Evolutionary conservation across 2,329 filamentous ascomycete species (phyloP).

Genomic region (Fonsecaea monophora): DNA sequence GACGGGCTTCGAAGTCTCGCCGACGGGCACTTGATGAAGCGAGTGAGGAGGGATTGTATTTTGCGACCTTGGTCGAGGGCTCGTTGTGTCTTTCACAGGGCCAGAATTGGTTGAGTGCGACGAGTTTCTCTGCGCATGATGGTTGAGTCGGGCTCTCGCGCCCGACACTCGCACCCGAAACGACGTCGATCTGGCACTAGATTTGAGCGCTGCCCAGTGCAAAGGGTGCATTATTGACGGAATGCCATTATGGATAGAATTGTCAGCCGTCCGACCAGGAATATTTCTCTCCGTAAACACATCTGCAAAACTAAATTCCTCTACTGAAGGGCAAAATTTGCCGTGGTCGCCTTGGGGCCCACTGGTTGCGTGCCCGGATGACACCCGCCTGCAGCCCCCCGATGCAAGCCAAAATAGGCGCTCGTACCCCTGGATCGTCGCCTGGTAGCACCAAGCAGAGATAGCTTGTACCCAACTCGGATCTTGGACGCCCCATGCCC

Average conservation of each 20-base stretch:
- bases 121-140: slow-evolving; percentile 25
- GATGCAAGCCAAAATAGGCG: not conserved
- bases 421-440: not conserved
- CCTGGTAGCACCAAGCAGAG: not conserved
- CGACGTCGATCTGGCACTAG: slow-evolving; percentile 31
- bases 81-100: slow-evolving; percentile 19
- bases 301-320: slow-evolving; percentile 15
- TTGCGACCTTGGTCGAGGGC: not conserved
- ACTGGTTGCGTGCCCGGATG: slow-evolving; percentile 17
- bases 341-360: slow-evolving; percentile 5
- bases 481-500: not conserved
- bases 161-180: slow-evolving; percentile 15
- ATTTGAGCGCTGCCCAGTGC: slow-evolving; percentile 30
- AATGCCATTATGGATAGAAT: slow-evolving; percentile 20
- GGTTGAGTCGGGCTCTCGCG: slow-evolving; percentile 22
- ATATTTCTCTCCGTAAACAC: not conserved
- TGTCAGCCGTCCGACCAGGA: slow-evolving; percentile 7
- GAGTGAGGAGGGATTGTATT: slow-evolving; percentile 23
- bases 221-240: slow-evolving; percentile 27
- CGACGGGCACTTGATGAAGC: slow-evolving; percentile 23
- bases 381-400: slow-evolving; percentile 9
- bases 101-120: slow-evolving; percentile 19
- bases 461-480: not conserved
- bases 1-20: slow-evolving; percentile 23
- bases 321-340: slow-evolving; percentile 11